Percentiles rank a stretch among this genome's conserved stretches.
These are phyloP conservation scores for Chaetomidium leptoderma DNA, from an alignment of 495 filamentous ascomycete species.

Conservation along the genomic window DNA sequence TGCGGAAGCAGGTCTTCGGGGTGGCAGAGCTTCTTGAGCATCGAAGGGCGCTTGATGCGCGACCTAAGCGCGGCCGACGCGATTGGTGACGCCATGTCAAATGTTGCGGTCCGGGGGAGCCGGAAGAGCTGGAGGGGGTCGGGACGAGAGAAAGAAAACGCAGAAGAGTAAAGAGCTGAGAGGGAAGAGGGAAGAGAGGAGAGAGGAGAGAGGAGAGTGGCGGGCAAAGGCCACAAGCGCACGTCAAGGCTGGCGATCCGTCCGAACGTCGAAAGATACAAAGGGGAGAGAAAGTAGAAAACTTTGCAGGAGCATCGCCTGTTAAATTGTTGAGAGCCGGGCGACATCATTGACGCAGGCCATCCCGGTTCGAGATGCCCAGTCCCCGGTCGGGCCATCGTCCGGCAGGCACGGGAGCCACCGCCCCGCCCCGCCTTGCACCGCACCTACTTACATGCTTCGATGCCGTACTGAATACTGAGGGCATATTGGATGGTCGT, in stretches of 20 bases:
- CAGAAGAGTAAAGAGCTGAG: neutral
- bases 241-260: neutral
- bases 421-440: neutral
- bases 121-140: neutral
- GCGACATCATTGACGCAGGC: conserved; percentile 13
- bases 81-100: conserved; percentile 42
- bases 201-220: neutral
- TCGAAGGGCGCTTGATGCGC: conserved; percentile 68
- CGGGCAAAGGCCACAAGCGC: no score
- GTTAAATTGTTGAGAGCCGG: conserved; percentile 6
- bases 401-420: conserved; percentile 4
- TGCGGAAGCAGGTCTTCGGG: conserved; percentile 74
- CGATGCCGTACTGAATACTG: no score
- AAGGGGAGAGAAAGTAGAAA: neutral
- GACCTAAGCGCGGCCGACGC: conserved; percentile 72
- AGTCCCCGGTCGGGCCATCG: neutral
- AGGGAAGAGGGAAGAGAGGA: neutral
- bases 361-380: conserved; percentile 14
- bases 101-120: neutral
- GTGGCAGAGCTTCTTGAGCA: conserved; percentile 72
- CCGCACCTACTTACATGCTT: neutral
- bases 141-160: neutral
- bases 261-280: neutral
- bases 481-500: no score
- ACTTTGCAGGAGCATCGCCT: neutral